Evolutionary conservation across 495 filamentous ascomycete genomes (phyloP), one percentile per base, ranked within the genome.

Genomic region (Xeromyces bisporus): DNA sequence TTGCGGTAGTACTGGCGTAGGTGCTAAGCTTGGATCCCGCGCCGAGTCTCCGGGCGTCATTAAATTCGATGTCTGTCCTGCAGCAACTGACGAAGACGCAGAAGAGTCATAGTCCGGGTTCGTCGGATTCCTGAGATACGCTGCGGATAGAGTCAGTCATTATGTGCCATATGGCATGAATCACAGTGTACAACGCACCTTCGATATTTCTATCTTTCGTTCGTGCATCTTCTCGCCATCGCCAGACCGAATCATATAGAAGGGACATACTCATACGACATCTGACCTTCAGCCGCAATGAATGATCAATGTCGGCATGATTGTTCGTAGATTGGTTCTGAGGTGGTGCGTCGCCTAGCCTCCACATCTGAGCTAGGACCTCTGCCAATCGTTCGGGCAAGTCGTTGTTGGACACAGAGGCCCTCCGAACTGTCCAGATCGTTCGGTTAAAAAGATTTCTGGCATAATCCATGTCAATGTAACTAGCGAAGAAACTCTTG

Each of bases 181-280:
- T 7, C 12, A 25, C 34, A 10, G 18, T 5, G 25, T 9, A 15
- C 15, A 26, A 48, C 69, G 53, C 62, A 80, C 79, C 71, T 60
- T 92, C 83, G 29, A 92, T 72, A 28, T 75, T 80, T 12, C 80
- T 66, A 6, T 74, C 80, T 49, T 78, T 73, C 23, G 77, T 74
- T 44, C 84, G 76, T 38, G 79, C 78, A 50, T 85, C 78, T 45
- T 91, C 82, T 35, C 85, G 66, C 85, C 85, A 94, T 32, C 83
- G 73, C 83, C 83, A 92, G 15, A 91, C 82, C 3, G 77, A 83
- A 54, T 94, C 85, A 48, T 77, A 93, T 2, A 94, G 78, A 5
- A 92, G 62, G 41, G 80, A 87, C 78, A 94, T 86, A 51, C 82
- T 91, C 69, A 87, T 85, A 7, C 85, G 70, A 44, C 81, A 89